Percentiles rank a stretch among this genome's conserved stretches.
These are phyloP conservation scores for Linum lewisii DNA, from an alignment of 345 rosid species.

Conservation along the genomic window DNA sequence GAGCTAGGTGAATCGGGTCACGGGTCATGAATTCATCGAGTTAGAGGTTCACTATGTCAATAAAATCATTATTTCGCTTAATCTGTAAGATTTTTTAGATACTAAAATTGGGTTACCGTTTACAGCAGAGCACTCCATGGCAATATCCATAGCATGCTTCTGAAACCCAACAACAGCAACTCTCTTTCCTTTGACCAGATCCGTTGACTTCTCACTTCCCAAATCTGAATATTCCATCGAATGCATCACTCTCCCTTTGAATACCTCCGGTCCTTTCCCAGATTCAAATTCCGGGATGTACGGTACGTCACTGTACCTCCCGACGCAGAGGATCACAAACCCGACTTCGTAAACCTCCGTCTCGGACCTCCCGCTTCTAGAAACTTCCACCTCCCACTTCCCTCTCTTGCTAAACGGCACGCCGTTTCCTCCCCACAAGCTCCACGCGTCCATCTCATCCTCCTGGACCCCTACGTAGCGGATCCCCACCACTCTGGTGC, in stretches of 20 bases:
- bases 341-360: constrained; percentile 21
- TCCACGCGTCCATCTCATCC: constrained; percentile 21
- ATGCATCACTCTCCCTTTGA: constrained; percentile 34
- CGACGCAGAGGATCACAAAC: constrained; percentile 32
- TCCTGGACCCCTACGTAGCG: constrained; percentile 12
- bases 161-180: constrained; percentile 30
- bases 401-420: constrained; percentile 18
- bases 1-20: too few relatives aligned
- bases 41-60: too few relatives aligned
- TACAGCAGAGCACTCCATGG: constrained; percentile 25
- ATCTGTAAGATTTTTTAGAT: not conserved
- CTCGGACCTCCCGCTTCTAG: constrained; percentile 9
- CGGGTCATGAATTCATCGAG: too few relatives aligned
- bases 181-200: constrained; percentile 22
- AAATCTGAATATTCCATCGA: constrained; percentile 32
- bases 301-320: constrained; percentile 30
- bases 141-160: constrained; percentile 34
- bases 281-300: constrained; percentile 33
- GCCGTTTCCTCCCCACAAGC: constrained; percentile 25
- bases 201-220: constrained; percentile 9
- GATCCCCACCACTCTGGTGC: constrained; percentile 23
- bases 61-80: too few relatives aligned
- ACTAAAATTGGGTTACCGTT: constrained; percentile 15
- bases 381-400: constrained; percentile 28
- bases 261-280: constrained; percentile 32